Evolutionary conservation across 305 asterid genomes (phyloP).

Genomic region (Galium porrigens): DNA sequence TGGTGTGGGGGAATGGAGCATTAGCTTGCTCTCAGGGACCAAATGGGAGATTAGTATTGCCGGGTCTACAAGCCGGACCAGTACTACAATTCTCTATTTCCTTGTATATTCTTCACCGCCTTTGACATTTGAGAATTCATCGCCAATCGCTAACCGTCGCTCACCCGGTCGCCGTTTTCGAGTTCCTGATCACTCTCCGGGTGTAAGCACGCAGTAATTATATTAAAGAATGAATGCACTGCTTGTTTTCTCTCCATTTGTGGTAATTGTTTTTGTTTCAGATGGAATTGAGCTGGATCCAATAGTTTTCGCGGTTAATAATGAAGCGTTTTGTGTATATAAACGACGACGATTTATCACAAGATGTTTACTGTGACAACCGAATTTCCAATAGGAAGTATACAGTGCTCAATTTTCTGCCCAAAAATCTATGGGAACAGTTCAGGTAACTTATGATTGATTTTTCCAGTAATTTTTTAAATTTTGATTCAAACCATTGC

Average conservation of each 20-base stretch:
- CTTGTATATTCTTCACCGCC: background rate
- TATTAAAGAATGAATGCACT: background rate
- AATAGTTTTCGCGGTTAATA: constrained; percentile 6
- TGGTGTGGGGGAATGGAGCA: too few relatives aligned
- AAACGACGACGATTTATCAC: constrained; percentile 59
- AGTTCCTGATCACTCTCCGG: constrained; percentile 6
- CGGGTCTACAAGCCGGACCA: constrained; percentile 1
- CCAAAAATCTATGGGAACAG: constrained; percentile 93
- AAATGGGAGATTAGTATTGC: too few relatives aligned
- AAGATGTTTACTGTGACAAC: constrained; percentile 61
- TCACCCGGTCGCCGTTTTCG: constrained; percentile 9
- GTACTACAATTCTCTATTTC: background rate
- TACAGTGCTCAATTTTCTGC: constrained; percentile 79
- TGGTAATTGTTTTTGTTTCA: constrained; percentile 3
- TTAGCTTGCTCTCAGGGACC: too few relatives aligned
- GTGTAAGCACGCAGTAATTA: background rate
- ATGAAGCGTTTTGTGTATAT: constrained; percentile 86
- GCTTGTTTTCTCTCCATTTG: background rate
- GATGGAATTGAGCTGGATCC: constrained; percentile 15
- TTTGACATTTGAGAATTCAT: constrained; percentile 6
- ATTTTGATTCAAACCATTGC: background rate
- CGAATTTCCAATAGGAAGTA: constrained; percentile 90
- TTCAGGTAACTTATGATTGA: constrained; percentile 44
- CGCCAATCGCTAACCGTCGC: constrained; percentile 6
- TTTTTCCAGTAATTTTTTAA: background rate